Evolutionary conservation across 441 rosid genomes (phyloP).

Genomic region (Syzygium syzygioides): DNA sequence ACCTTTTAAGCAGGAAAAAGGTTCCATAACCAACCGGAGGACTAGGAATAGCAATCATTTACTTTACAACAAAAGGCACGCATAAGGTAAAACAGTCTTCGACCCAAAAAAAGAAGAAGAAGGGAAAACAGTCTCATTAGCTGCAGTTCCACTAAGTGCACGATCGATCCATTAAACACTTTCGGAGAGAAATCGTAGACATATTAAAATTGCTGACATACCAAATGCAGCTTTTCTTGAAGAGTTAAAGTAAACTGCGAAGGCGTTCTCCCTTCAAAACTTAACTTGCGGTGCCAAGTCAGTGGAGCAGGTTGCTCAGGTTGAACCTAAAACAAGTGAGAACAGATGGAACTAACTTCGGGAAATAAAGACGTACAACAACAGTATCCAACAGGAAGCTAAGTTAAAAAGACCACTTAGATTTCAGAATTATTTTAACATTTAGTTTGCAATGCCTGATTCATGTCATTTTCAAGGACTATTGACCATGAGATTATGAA

Average conservation of each 20-base stretch:
- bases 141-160: not conserved
- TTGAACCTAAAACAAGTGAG: conserved; percentile 31
- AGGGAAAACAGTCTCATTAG: not conserved
- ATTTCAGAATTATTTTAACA: not conserved
- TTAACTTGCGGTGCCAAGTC: conserved; percentile 68
- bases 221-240: conserved; percentile 54
- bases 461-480: not conserved
- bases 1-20: not conserved
- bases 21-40: not conserved
- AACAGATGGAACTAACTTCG: not conserved
- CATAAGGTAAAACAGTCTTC: not conserved
- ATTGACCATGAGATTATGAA: not conserved
- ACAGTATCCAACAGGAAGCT: not conserved
- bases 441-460: not conserved
- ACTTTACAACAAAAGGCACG: not conserved
- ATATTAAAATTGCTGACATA: conserved; percentile 13
- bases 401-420: not conserved
- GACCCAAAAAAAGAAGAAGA: no score
- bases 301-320: conserved; percentile 43
- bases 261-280: conserved; percentile 37
- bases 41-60: not conserved
- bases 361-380: not conserved
- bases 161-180: not conserved
- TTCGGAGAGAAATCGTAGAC: not conserved
- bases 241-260: conserved; percentile 30